These are phyloP conservation scores for Penicillium desertorum DNA, from an alignment of 495 filamentous ascomycete genomes.

Conservation along the genomic window DNA sequence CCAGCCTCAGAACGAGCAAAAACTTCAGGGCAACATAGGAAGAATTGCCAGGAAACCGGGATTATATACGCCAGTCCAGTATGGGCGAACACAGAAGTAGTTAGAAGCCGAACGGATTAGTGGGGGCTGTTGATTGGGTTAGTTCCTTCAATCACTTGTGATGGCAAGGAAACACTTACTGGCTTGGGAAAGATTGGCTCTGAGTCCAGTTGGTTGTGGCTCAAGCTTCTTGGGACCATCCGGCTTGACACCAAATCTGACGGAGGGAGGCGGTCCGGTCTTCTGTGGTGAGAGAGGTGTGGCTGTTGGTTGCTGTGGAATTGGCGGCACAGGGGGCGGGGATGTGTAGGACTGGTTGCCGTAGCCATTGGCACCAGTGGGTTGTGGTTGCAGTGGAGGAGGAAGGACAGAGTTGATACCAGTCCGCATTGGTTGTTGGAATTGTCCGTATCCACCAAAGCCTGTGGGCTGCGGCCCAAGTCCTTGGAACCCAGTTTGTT, in stretches of 20 bases:
- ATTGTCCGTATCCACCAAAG: slow-evolving; percentile 50
- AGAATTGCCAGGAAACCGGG: slow-evolving; percentile 24
- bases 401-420: slow-evolving; percentile 49
- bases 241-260: slow-evolving; percentile 78
- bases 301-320: slow-evolving; percentile 52
- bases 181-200: slow-evolving; percentile 87
- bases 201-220: slow-evolving; percentile 84
- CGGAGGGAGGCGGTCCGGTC: slow-evolving; percentile 88
- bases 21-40: slow-evolving; percentile 16
- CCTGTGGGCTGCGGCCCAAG: slow-evolving; percentile 66
- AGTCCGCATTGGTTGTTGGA: slow-evolving; percentile 52
- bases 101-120: slow-evolving; percentile 92
- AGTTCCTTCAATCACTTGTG: slow-evolving; percentile 14
- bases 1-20: slow-evolving; percentile 2
- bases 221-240: slow-evolving; percentile 70
- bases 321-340: slow-evolving; percentile 43
- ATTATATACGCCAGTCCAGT: slow-evolving; percentile 25
- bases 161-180: slow-evolving; percentile 67
- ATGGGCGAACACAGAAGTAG: slow-evolving; percentile 8
- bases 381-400: slow-evolving; percentile 48
- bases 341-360: slow-evolving; percentile 43
- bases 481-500: slow-evolving; percentile 53
- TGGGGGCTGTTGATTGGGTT: slow-evolving; percentile 60
- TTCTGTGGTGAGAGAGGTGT: slow-evolving; percentile 76
- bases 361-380: slow-evolving; percentile 60